These are phyloP conservation scores for Flammula alnicola DNA, from an alignment of 1,284 basidiomycete genomes.

Conservation along the genomic window DNA sequence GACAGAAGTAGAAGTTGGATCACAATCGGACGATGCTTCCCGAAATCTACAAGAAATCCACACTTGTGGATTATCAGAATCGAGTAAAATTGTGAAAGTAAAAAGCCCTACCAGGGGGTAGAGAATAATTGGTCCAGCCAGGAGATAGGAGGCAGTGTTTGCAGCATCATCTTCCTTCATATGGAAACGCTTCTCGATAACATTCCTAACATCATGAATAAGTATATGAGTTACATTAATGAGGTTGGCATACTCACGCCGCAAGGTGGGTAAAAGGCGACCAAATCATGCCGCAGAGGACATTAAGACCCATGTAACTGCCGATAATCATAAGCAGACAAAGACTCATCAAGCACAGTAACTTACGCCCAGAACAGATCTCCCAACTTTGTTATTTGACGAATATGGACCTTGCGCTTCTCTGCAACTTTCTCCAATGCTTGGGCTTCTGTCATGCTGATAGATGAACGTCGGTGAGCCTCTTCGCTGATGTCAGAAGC, in stretches of 20 bases:
- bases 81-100: constrained; percentile 2
- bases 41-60: constrained; percentile 63
- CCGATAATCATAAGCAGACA: constrained; percentile 4
- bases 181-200: constrained; percentile 71
- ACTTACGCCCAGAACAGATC: constrained; percentile 82
- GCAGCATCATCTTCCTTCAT: constrained; percentile 66
- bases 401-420: constrained; percentile 63
- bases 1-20: constrained; percentile 62
- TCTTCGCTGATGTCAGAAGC: constrained; percentile 62
- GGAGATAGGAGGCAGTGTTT: constrained; percentile 69
- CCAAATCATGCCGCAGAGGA: constrained; percentile 81
- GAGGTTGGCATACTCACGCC: constrained; percentile 50
- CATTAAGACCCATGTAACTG: constrained; percentile 71
- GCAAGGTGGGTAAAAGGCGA: constrained; percentile 78
- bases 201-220: constrained; percentile 51
- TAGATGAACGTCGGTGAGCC: constrained; percentile 44
- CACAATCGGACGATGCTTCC: constrained; percentile 60
- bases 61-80: constrained; percentile 41
- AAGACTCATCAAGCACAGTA: not conserved
- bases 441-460: constrained; percentile 58
- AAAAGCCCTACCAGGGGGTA: constrained; percentile 63
- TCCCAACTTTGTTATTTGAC: constrained; percentile 67
- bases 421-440: constrained; percentile 68
- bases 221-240: not conserved
- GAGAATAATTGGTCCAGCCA: constrained; percentile 75